phyloP scores from a whole-genome alignment of 2,329 filamentous ascomycete species.

The Paecilomyces formosus region DNA sequence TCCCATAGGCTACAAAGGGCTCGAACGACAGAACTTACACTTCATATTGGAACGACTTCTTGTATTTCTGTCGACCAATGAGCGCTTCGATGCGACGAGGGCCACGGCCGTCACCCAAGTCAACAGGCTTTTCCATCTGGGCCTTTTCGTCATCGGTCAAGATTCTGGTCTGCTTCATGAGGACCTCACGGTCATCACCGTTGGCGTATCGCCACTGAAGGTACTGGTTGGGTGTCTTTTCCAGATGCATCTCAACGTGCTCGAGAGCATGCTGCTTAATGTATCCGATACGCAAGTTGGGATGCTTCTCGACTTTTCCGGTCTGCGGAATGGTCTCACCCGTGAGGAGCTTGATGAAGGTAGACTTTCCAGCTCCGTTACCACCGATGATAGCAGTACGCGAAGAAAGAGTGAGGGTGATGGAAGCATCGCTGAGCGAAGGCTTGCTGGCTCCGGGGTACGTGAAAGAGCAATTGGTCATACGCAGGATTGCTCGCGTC shows the following conservation, averaged over 20 bases:
- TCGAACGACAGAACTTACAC: conserved; percentile 39
- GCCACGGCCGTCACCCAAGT: conserved; percentile 76
- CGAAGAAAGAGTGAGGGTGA: conserved; percentile 79
- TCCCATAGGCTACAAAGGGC: not conserved
- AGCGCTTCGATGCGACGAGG: conserved; percentile 73
- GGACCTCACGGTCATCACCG: conserved; percentile 91
- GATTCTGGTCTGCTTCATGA: conserved; percentile 94
- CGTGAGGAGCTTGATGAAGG: conserved; percentile 93
- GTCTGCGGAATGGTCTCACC: conserved; percentile 77
- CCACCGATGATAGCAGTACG: conserved; percentile 93
- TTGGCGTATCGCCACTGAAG: conserved; percentile 97
- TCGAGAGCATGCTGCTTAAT: conserved; percentile 99
- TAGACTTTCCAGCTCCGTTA: conserved; percentile 97
- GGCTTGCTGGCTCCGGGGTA: conserved; percentile 87
- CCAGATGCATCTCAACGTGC: conserved; percentile 98
- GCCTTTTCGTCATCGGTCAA: conserved; percentile 75
- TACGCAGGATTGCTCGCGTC: conserved; percentile 89
- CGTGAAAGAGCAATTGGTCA: conserved; percentile 85
- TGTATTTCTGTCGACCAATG: conserved; percentile 95
- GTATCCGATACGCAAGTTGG: conserved; percentile 96
- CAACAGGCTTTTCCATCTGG: conserved; percentile 87
- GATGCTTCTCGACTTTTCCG: conserved; percentile 94
- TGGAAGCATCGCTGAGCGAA: conserved; percentile 80
- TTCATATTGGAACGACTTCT: conserved; percentile 99
- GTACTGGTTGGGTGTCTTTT: conserved; percentile 99